Evolutionary conservation across 768 basidiomycete genomes (phyloP), one percentile per base, ranked within the genome.

Genomic region (Agaricus sinodeliciosus): DNA sequence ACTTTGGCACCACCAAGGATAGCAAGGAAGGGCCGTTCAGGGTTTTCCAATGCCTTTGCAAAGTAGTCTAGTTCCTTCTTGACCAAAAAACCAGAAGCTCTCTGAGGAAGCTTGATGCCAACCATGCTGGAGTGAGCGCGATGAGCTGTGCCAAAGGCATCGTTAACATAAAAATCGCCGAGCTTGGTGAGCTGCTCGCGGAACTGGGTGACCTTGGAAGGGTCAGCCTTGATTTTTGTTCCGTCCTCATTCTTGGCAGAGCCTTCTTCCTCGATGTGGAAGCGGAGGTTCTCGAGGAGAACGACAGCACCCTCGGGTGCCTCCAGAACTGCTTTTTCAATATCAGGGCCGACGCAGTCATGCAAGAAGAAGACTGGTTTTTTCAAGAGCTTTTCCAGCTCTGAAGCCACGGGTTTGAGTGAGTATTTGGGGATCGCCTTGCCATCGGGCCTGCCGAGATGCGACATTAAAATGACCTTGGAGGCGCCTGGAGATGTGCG

Each of bases 1-100:
- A 99, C 93, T 74, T 99, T 99, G 51, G 95, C 95, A 64, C 95
- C 95, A 61, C 95, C 95, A 51, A 98, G 85, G 65, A 98, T 99
- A 46, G 94, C 95, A 49, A 99, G 80, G 87, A 99, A 99, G 12
- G 95, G 95, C 39, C 89, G 75, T 62, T 95, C 93, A 16, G 95
- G 95, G 59, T 77, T 84, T 67, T 99, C 95, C 27, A 99, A 80
- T 50, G 92, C 95, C 72, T 97, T 99, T 43, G 95, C 92, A 69
- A 99, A 98, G 77, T 85, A 99, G 62, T 97, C 94, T 60, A 99
- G 84, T 69, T 99, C 95, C 72, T 97, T 97, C 75, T 94, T 96
- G 77, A 99, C 87, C 57, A 99, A 80, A 77, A 96, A 94, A 22
- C 95, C 95, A 28, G 95, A 84, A 1, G 95, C 95, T 60, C 93